These are phyloP conservation scores for Russula compacta DNA, from an alignment of 768 basidiomycete genomes.

Conservation along the genomic window DNA sequence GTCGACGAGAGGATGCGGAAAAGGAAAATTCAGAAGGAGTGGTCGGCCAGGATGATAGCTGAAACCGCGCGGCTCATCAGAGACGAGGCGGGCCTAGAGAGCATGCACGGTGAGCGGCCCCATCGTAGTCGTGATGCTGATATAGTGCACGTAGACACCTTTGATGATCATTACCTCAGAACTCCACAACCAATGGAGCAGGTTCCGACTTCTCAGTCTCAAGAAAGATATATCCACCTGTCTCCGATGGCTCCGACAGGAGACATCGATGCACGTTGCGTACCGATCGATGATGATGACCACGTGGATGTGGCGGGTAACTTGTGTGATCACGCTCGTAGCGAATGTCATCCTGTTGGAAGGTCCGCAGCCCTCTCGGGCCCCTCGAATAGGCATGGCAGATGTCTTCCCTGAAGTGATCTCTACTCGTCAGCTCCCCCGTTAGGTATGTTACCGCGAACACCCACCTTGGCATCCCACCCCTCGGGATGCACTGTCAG, in stretches of 20 bases:
- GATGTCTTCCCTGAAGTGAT: not conserved
- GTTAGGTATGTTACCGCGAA: not conserved
- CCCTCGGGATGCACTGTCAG: not conserved
- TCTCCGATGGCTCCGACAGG: not conserved
- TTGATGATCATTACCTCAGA: not conserved
- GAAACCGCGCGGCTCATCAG: slow-evolving; percentile 7
- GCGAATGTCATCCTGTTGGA: not conserved
- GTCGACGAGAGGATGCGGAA: slow-evolving; percentile 6
- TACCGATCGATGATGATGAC: not conserved
- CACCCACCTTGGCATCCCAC: too few species aligned
- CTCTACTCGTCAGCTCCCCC: not conserved
- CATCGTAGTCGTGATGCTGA: not conserved
- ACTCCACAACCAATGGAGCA: not conserved
- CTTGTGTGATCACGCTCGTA: not conserved
- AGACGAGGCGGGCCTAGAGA: not conserved
- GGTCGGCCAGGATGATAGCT: not conserved
- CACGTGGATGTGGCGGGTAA: not conserved
- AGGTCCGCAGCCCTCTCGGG: not conserved
- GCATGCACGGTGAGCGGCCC: not conserved
- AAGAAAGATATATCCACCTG: not conserved
- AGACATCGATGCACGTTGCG: not conserved
- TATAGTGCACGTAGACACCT: not conserved
- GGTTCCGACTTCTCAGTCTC: slow-evolving; percentile 6
- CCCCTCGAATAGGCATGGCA: not conserved
- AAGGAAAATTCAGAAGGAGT: not conserved